Evolutionary conservation across 257 asterid genomes (phyloP), one percentile per base, ranked within the genome.

Genomic region (Ilex asprella): DNA sequence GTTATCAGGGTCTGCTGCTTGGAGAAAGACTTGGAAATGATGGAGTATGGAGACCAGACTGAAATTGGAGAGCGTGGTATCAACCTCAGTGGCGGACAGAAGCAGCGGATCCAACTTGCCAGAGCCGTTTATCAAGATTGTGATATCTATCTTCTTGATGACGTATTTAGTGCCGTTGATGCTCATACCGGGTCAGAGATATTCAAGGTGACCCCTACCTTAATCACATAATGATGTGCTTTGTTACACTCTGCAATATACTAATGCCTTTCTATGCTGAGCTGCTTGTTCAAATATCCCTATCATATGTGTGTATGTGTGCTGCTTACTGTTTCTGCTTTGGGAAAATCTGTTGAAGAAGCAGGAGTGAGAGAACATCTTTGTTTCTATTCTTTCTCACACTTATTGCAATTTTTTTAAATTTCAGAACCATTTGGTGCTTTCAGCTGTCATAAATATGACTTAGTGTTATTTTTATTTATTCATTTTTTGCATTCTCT

Each of bases 51-150:
- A 27, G 99, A 93, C 67, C 96, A 87, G 75, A 93, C 99, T 7
- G 99, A 93, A 82, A 93, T 93, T n/a, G 99, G 99, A 31, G 99
- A 93, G 78, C 99, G 99, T 4, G 99, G 99, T 16, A 93, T 93
- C 67, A 93, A 93, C 64, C 84, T 93, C 67, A 93, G 99, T 30
- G 99, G 99, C 21, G 99, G 99, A 35, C 99, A 93, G 76, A 93
- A 93, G 75, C 99, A 93, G 80, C 60, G 99, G 12, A 79, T 93
- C 68, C 99, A 93, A 52, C 96, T 93, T 31, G 99, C 99, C 1
- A 75, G 99, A 74, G 97, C 99, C 6, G 96, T 89, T 50, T 93
- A 89, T 75, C 99, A 93, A 60, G 94, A 93, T 61, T 82, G 90
- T 31, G 99, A 93, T 67, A 76, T 89, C 55, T 93, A 89, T 75